These are phyloP conservation scores for Thalassiosira livingstoniorum DNA, from an alignment of 352 stramenopile genomes.

Conservation along the genomic window DNA sequence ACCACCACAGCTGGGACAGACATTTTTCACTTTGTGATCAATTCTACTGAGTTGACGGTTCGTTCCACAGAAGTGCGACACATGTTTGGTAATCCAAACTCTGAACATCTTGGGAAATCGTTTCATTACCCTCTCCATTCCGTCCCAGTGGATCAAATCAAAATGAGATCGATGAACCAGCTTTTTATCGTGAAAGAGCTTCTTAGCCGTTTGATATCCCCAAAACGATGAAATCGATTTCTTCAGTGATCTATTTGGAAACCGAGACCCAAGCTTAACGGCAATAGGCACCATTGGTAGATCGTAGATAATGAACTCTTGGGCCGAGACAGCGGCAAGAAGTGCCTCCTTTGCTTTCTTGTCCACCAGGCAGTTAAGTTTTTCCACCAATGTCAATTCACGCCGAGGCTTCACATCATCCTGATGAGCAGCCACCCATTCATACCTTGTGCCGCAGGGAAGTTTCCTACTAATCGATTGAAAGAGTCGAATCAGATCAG, in stretches of 20 bases:
- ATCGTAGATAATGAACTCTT: conserved; percentile 7
- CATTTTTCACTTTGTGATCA: conserved; percentile 10
- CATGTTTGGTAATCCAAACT: conserved; percentile 27
- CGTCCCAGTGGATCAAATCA: conserved; percentile 41
- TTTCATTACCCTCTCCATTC: conserved; percentile 2
- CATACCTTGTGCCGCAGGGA: not conserved
- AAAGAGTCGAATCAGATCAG: conserved; percentile 42
- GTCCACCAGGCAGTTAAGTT: conserved; percentile 41
- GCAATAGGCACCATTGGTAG: conserved; percentile 38
- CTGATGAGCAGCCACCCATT: conserved; percentile 40
- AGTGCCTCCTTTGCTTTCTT: conserved; percentile 28
- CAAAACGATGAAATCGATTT: conserved; percentile 26
- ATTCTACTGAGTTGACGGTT: conserved; percentile 34
- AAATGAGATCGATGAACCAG: no score
- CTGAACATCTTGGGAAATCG: conserved; percentile 27
- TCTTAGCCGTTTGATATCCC: not conserved
- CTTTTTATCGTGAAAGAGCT: not conserved
- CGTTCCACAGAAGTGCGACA: conserved; percentile 37
- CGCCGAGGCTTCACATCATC: conserved; percentile 15
- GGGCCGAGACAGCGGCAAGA: not conserved
- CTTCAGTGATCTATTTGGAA: conserved; percentile 27
- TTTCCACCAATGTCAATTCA: conserved; percentile 5
- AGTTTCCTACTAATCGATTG: not conserved
- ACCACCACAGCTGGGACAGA: conserved; percentile 39
- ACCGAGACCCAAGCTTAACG: not conserved